Evolutionary conservation across 2,329 filamentous ascomycete genomes (phyloP), one percentile per base, ranked within the genome.

Genomic region (Colletotrichum horii): DNA sequence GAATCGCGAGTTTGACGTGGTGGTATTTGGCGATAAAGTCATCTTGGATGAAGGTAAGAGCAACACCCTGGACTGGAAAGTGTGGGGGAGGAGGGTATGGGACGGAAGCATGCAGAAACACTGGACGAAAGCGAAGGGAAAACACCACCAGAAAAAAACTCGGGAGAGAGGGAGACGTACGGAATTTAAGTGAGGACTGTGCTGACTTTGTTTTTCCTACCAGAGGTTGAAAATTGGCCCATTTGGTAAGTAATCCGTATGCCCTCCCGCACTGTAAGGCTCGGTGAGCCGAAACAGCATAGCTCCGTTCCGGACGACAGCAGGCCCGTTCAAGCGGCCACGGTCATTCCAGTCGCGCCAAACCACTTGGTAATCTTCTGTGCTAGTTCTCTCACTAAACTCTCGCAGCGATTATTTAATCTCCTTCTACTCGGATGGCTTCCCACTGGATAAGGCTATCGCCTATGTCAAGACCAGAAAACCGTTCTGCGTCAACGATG

Each of bases 1-100:
- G 38, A 96, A 97, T 78, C 92, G 93, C 66, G 96, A 98, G 80
- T 98, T 99, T 81, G 96, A 99, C 81, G 96, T 98, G 28, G 94
- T 98, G 77, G 96, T 99, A 15, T 99, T 99, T 87, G 97, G 97
- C 64, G 97, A 99, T 87, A 99, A 99, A 86, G 96, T 98, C 58
- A 99, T 99, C 79, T 89, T 99, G 43, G 97, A 99, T 81, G 97
- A 99, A 90, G 91, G 91, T 91, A 79, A 79, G 88, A 32, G 52
- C 43, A 12, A 43, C 6, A 11, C 24, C 11, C 56, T 15, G 11
- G 4, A 7, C n/a, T 32, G 9, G 58, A 34, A 32, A 36, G 36
- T 36, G 58, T 36, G 16, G 14, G 14, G 30, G 60, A 38, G 28
- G 22, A 38, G 28, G 22, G 32, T 16, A 43, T 24, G 32, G 32